phyloP scores from a whole-genome alignment of 2,329 filamentous ascomycete genomes.

The Fusarium sp. region DNA sequence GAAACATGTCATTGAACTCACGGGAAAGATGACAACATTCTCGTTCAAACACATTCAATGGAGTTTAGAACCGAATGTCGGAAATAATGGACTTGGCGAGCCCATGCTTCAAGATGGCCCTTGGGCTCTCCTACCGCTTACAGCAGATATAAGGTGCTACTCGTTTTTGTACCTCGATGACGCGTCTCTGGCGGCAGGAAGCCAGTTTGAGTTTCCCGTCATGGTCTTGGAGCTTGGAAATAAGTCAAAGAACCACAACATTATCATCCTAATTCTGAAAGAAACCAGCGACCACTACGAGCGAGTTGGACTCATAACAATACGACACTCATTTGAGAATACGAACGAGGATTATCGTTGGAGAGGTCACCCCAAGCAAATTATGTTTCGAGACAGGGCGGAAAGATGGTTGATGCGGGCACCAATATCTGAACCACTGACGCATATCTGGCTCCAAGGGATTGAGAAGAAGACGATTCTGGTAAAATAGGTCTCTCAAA shows the following conservation, averaged over 20 bases:
- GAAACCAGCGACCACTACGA: background rate
- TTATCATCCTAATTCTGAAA: background rate
- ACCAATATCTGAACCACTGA: too few relatives aligned
- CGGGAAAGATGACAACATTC: fast-evolving
- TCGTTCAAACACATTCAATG: background rate
- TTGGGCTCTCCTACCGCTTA: background rate
- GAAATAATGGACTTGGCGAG: fast-evolving
- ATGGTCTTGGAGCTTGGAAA: background rate
- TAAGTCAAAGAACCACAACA: fast-evolving
- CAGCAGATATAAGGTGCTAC: fast-evolving
- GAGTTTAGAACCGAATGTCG: fast-evolving
- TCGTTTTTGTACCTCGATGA: background rate
- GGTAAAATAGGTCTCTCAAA: too few relatives aligned
- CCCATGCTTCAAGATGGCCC: background rate
- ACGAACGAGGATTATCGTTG: too few relatives aligned
- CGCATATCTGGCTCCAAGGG: too few relatives aligned
- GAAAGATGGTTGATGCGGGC: too few relatives aligned
- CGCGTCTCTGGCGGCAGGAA: fast-evolving
- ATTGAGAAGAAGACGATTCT: too few relatives aligned
- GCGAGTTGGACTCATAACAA: background rate
- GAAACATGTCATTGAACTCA: background rate
- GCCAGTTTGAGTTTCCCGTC: background rate
- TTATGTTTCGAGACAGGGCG: too few relatives aligned
- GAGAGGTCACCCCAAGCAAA: too few relatives aligned
- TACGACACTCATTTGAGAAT: too few relatives aligned